Evolutionary conservation across 2,329 filamentous ascomycete species (phyloP).

Genomic region (Ambrosiella cleistominuta): DNA sequence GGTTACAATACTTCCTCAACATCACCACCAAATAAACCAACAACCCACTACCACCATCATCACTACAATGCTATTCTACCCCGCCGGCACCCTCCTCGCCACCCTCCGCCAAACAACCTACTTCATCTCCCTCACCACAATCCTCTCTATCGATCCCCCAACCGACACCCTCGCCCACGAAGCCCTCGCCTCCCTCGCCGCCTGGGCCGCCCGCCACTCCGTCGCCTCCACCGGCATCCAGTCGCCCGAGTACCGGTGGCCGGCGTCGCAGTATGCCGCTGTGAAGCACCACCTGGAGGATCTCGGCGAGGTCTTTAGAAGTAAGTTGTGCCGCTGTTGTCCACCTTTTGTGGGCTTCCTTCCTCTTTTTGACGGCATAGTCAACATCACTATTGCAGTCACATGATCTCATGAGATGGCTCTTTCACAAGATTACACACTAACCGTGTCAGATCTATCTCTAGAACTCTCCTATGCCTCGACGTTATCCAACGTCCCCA

Average conservation of each 20-base stretch:
- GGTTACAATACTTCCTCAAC: too few species aligned
- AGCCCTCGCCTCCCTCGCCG: background rate
- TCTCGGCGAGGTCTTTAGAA: background rate
- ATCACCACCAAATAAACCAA: too few species aligned
- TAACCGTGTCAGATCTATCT: background rate
- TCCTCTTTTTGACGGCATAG: too few species aligned
- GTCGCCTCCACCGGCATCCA: background rate
- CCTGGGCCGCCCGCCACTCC: background rate
- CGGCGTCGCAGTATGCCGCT: background rate
- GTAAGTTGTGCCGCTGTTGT: background rate
- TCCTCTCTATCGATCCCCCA: background rate
- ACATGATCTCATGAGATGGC: too few species aligned
- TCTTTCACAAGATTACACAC: background rate
- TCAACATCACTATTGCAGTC: too few species aligned
- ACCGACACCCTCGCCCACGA: background rate
- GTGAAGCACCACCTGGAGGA: background rate
- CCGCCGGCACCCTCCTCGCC: background rate
- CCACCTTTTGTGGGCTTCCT: background rate
- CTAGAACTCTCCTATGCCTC: background rate
- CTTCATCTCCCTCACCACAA: background rate
- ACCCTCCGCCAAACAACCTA: background rate
- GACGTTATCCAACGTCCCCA: too few species aligned
- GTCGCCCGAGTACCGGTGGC: background rate
- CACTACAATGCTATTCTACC: background rate
- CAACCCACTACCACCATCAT: background rate